These are phyloP conservation scores for Saprolegnia diclina DNA, from an alignment of 352 stramenopile species.

Conservation along the genomic window DNA sequence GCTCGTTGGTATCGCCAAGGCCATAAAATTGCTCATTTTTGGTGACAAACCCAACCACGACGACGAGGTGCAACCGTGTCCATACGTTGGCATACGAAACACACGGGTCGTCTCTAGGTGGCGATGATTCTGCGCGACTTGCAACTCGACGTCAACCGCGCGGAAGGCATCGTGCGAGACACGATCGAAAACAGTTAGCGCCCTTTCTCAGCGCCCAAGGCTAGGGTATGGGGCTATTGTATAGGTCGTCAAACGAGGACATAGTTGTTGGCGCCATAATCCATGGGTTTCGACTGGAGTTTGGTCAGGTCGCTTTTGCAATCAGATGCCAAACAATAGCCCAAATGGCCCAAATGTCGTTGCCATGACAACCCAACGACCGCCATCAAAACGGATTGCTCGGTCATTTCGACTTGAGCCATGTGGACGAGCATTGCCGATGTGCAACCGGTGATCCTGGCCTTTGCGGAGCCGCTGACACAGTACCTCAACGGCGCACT, in stretches of 20 bases:
- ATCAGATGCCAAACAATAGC: background rate
- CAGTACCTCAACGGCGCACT: too few relatives aligned
- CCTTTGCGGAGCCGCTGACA: too few relatives aligned
- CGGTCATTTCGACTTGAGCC: too few relatives aligned
- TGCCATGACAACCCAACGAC: too few relatives aligned
- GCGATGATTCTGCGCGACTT: conserved; percentile 19
- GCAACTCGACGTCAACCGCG: conserved; percentile 19
- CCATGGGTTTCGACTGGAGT: background rate
- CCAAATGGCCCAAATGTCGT: too few relatives aligned
- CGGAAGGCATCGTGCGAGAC: conserved; percentile 14
- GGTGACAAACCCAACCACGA: conserved; percentile 13
- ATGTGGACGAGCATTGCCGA: too few relatives aligned
- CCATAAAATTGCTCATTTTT: conserved; percentile 23
- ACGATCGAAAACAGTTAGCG: background rate
- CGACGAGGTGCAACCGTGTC: conserved; percentile 3
- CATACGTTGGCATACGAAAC: background rate
- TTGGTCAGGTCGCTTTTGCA: background rate
- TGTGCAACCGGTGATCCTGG: too few relatives aligned
- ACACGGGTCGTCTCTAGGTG: background rate
- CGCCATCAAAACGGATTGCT: too few relatives aligned
- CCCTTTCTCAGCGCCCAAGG: background rate
- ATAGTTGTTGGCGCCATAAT: background rate
- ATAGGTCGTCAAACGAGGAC: too few relatives aligned
- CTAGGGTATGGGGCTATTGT: background rate
- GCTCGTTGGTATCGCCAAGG: background rate